Base-by-base conservation (phyloP, 495 filamentous ascomycete species). In the Penicillium desertorum region DNA sequence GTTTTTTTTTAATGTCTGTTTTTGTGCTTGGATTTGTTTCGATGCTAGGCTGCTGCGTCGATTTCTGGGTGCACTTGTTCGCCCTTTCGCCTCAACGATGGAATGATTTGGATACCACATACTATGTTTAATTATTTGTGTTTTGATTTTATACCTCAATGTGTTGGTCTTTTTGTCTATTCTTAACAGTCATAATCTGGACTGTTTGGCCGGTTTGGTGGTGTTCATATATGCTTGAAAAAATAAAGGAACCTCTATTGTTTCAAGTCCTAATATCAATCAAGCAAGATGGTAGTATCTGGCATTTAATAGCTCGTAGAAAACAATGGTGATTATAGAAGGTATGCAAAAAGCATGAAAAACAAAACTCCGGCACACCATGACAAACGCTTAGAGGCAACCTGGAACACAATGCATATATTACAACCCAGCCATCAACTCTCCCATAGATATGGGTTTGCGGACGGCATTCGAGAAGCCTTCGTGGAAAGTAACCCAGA, bases 381-480 rank as follows among this genome's bases (percentile, higher is more conserved):
- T 46, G 22, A 56, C 42, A 49, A 56, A 58, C 56, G 48, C 56
- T 53, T 5, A 37, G 10, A 25, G 12, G 11, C 25, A 46, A 36
- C 29, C 10, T n/a, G 2, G 16, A 39, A 39, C 36, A 8, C 36
- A n/a, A 55, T 55, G 22, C 29, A 30, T 47, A 39, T 16, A 57
- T 69, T 60, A 79, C 37, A 79, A 42, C 8, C 71, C 76, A 29
- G 66, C 67, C 79, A 98, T 74, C 61, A 98, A 78, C 69, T 98
- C 94, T 57, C 85, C 84, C 73, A 98, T 69, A 39, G 88, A 88
- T 58, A 98, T 83, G 4, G 92, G 91, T 70, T 97, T 98, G 68
- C 90, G 83, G 43, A 98, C 94, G 10, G 94, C 94, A 76, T 98
- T 98, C 61, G 90, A 94, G 68, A 90, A 87, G n/a, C 94, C 94